Evolutionary conservation across 2,329 filamentous ascomycete species (phyloP).

Genomic region (Bipolaris zeicola): DNA sequence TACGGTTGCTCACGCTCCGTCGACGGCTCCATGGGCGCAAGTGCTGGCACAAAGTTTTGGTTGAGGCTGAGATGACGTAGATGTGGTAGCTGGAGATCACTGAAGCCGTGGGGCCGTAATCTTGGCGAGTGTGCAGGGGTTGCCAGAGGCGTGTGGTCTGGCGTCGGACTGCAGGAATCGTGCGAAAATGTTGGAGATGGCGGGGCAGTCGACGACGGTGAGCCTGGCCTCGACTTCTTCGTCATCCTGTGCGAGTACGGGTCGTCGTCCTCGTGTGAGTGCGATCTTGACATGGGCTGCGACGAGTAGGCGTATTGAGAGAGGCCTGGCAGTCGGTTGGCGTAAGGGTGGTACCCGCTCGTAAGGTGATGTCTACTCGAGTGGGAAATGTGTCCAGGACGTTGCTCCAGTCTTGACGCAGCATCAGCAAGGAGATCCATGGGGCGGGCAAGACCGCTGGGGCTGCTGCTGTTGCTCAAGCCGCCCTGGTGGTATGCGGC

Average conservation of each 20-base stretch:
- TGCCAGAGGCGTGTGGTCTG: conserved; percentile 96
- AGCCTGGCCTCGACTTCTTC: conserved; percentile 91
- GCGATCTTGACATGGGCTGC: conserved; percentile 88
- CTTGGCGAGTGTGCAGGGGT: conserved; percentile 95
- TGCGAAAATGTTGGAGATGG: conserved; percentile 97
- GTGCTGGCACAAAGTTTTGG: conserved; percentile 63
- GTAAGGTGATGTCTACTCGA: conserved; percentile 48
- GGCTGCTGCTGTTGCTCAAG: conserved; percentile 48
- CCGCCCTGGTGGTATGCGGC: conserved; percentile 57
- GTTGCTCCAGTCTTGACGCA: conserved; percentile 69
- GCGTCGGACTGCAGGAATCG: conserved; percentile 92
- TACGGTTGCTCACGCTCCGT: conserved; percentile 65
- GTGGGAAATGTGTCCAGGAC: conserved; percentile 54
- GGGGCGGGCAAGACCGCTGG: conserved; percentile 59
- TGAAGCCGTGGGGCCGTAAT: conserved; percentile 73
- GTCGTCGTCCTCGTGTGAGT: conserved; percentile 83
- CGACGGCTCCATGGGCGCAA: conserved; percentile 73
- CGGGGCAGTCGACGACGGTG: conserved; percentile 92
- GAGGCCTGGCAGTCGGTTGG: conserved; percentile 65
- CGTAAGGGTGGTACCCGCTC: conserved; percentile 55
- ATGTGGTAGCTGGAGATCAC: conserved; percentile 81
- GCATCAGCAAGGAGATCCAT: conserved; percentile 73
- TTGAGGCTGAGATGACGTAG: conserved; percentile 75
- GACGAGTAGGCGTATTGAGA: conserved; percentile 63
- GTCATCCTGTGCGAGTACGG: conserved; percentile 75